These are phyloP conservation scores for Telopea speciosissima DNA, from an alignment of 177 flowering plant genomes.

Conservation along the genomic window DNA sequence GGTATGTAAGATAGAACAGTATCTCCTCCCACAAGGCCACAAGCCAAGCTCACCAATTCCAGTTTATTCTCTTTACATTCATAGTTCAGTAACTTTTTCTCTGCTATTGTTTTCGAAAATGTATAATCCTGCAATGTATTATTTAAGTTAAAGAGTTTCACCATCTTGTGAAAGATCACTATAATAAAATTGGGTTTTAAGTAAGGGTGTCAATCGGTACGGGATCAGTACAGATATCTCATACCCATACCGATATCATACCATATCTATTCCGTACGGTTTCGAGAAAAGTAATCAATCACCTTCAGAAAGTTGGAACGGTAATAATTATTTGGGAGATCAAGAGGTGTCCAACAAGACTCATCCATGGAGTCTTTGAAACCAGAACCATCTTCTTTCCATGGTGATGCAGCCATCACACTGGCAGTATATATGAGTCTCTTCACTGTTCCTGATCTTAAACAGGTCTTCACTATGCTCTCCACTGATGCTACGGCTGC, in stretches of 20 bases:
- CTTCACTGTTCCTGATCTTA: conserved; percentile 26
- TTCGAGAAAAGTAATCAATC: no score
- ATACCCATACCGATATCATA: no score
- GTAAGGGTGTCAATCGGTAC: no score
- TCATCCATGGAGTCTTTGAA: not conserved
- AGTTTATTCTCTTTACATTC: not conserved
- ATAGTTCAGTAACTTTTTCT: no score
- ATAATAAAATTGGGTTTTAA: no score
- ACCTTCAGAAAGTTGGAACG: no score
- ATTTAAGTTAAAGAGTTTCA: no score
- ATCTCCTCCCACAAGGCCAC: not conserved
- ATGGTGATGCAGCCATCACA: conserved; percentile 22
- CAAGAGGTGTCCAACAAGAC: not conserved
- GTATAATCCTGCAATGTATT: not conserved
- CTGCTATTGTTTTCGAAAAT: not conserved
- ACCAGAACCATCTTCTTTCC: conserved; percentile 23
- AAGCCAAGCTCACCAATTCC: not conserved
- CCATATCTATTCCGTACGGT: no score
- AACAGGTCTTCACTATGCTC: conserved; percentile 18
- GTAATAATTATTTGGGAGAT: not conserved
- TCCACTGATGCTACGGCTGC: conserved; percentile 23
- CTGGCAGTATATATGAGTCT: conserved; percentile 25
- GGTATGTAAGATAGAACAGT: conserved; percentile 3
- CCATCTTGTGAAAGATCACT: no score
- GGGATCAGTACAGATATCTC: no score